phyloP scores from a whole-genome alignment of 768 basidiomycete genomes.

The Coprinopsis cinerea region DNA sequence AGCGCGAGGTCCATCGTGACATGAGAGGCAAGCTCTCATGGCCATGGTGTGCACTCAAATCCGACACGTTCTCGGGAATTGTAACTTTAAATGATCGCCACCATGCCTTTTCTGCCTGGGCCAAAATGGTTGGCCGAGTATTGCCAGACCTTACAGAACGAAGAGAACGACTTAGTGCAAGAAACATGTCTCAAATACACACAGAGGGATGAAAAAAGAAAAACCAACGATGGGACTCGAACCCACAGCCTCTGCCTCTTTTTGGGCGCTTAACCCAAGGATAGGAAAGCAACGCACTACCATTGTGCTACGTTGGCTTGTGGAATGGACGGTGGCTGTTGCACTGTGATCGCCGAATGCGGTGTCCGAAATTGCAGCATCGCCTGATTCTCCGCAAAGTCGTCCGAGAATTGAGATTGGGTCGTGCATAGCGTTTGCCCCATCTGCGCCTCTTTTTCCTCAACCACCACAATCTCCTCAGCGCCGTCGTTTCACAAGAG shows the following conservation, averaged over 20 bases:
- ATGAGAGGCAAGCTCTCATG: too few species aligned
- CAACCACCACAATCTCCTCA: constrained; percentile 11
- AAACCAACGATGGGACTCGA: constrained; percentile 5
- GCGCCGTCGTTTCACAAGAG: not conserved
- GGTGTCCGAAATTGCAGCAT: not conserved
- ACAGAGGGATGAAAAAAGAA: not conserved
- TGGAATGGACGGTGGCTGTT: not conserved
- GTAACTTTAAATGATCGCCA: too few species aligned
- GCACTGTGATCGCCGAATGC: not conserved
- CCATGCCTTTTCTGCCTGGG: too few species aligned
- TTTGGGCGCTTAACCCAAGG: not conserved
- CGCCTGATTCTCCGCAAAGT: constrained; percentile 2
- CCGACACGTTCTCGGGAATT: too few species aligned
- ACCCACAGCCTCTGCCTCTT: constrained; percentile 5
- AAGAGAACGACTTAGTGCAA: too few species aligned
- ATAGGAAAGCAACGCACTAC: constrained; percentile 9
- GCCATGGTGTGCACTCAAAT: too few species aligned
- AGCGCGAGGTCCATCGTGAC: too few species aligned
- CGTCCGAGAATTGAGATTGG: constrained; percentile 7
- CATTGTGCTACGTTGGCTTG: constrained; percentile 6
- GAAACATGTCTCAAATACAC: not conserved
- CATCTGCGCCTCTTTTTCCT: constrained; percentile 8
- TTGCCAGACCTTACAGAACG: too few species aligned
- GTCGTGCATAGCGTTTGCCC: constrained; percentile 2
- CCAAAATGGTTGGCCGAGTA: too few species aligned